These are phyloP conservation scores for Fusarium duplospermum DNA, from an alignment of 2,329 filamentous ascomycete species.

Conservation along the genomic window DNA sequence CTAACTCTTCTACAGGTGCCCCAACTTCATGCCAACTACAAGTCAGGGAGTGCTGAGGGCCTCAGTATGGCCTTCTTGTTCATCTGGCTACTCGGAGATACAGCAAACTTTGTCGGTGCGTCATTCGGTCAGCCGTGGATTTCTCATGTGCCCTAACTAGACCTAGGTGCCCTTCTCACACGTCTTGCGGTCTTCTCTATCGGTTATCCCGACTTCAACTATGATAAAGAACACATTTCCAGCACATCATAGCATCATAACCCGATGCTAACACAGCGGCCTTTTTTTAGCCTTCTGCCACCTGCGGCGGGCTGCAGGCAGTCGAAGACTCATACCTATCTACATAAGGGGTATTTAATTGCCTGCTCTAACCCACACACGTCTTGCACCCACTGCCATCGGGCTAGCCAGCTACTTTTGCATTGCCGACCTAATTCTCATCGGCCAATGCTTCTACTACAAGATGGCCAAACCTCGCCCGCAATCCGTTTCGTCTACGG, in stretches of 20 bases:
- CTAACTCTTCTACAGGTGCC: not conserved
- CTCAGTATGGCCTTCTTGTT: not conserved
- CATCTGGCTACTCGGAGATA: not conserved
- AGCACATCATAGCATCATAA: no score
- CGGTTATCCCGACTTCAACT: no score
- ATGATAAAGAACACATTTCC: no score
- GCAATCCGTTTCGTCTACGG: not conserved
- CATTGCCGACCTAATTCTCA: not conserved
- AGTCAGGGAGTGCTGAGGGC: not conserved
- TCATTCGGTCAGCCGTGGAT: no score
- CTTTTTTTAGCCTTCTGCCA: no score
- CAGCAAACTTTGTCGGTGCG: not conserved
- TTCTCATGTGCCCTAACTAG: not conserved
- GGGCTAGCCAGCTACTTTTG: not conserved
- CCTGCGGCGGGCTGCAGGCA: no score
- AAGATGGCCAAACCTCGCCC: not conserved
- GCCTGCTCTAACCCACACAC: no score
- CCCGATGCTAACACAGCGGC: no score
- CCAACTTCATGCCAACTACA: not conserved
- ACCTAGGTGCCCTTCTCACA: not conserved
- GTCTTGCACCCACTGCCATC: not conserved
- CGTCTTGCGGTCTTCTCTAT: no score
- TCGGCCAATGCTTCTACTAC: not conserved
- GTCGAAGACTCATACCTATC: no score
- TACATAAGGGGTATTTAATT: no score